Base-by-base conservation (phyloP, 225 moss, liverwort and hornwort genomes). In the Anthoceros angustus region DNA sequence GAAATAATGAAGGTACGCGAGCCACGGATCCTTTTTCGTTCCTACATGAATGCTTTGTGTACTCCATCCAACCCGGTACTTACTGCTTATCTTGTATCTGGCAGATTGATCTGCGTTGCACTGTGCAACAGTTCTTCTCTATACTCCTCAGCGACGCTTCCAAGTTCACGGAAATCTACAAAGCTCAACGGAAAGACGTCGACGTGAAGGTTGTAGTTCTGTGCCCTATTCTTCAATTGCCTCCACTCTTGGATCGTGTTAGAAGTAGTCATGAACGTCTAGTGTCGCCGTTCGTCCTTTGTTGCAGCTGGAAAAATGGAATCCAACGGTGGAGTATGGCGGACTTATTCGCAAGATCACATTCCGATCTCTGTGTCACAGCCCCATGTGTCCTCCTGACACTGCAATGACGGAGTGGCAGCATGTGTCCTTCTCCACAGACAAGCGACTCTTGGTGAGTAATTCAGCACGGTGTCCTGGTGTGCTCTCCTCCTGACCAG, bases 371-470 rank as follows among this genome's bases (percentile, higher is more conserved):
- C 70, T 83, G 43, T 88, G 84, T 62, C 82, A 60, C 74, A 92
- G 88, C 74, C 92, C 92, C 16, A 92, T 92, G 92, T 92, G 92
- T 75, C 92, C 92, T 67, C 88, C 92, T 63, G 92, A 92, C 70
- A 84, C 92, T 20, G 86, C 86, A 14, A 86, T 92, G 74, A 92
- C 92, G 76, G 84, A 86, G 70, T 92, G 86, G 80, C 92, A 92
- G 65, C 92, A 92, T 79, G 43, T 61, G 12, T 10, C 74, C 41
- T 76, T 88, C 68, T 88, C 86, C 1, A 76, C 67, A 55, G 86
- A 85, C 78, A 81, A 83, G 68, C 81, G 74, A 62, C 25, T 71
- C 67, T 69, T 92, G 86, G 92, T 92, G 65, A 75, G 84, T 62
- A 42, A 12, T 24, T 39, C n/a, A 12, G 15, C 9, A 0, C 16